Base-by-base conservation (phyloP, 352 stramenopile genomes). In the Phytophthora tubulina region DNA sequence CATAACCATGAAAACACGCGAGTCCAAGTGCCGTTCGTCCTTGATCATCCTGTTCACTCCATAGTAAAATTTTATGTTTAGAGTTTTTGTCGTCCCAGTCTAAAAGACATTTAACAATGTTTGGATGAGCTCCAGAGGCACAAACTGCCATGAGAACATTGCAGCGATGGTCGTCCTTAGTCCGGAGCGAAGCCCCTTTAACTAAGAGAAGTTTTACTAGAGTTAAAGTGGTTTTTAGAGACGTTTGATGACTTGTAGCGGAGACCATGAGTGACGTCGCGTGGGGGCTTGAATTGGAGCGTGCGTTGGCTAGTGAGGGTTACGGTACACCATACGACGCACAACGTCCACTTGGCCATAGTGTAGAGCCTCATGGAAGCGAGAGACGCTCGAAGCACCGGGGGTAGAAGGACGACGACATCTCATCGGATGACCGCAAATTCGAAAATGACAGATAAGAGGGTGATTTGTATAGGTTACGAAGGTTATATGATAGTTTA, bases 201-300 rank as follows among this genome's bases (percentile, higher is more conserved):
- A 32, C 50, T 32, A 77, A 27, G 11, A 80, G 52, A 31, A 80
- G 55, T 50, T 80, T 61, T 35, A 75, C 32, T 52, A 75, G 49
- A 41, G n/a, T 60, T 54, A 58, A 33, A 27, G 33, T 49, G n/a
- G 15, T 50, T 50, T 59, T 64, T 31, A 62, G 13, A 5, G 52
- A 31, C 5, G 27, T 27, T 33, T 33, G 50, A 6, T 32, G 7
- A 17, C 35, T 67, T 9, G 59, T 52, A 36, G 45, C 54, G 46
- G 59, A 67, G n/a, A 70, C 36, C 71, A 78, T 75, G 49, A 78
- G 54, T 27, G 70, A 72, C 64, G 65, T 73, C 52, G 48, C 39
- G 32, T 53, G 59, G 27, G 59, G 53, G 21, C 70, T 63, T 33
- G 46, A 36, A 15, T 32, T 53, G 32, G 53, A 55, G 41, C 70